Evolutionary conservation across 176 grass and related monocot genomes (phyloP).

Genomic region (Leersia perrieri): DNA sequence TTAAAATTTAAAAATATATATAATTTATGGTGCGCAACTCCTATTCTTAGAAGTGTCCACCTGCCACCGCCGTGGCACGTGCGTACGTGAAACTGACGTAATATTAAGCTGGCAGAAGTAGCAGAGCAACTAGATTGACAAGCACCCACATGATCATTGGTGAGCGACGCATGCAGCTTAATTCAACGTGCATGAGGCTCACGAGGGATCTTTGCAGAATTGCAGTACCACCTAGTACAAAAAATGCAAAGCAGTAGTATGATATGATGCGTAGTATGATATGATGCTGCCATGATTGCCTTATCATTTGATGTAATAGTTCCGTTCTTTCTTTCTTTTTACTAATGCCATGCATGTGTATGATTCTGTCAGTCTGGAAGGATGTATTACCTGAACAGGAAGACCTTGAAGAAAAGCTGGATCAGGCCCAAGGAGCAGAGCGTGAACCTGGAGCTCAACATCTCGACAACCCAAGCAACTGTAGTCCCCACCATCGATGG

Average conservation of each 20-base stretch:
- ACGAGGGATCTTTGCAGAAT: not conserved
- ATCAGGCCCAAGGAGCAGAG: slow-evolving; percentile 65
- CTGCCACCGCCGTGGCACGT: slow-evolving; percentile 18
- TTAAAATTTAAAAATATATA: not conserved
- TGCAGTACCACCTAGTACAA: slow-evolving; percentile 7
- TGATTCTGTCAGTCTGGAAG: slow-evolving; percentile 67
- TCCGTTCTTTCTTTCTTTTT: not conserved
- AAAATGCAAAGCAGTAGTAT: not conserved
- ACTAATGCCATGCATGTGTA: slow-evolving; percentile 14
- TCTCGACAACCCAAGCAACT: slow-evolving; percentile 26
- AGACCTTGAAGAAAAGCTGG: slow-evolving; percentile 84
- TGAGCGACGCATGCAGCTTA: slow-evolving; percentile 30
- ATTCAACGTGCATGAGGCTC: slow-evolving; percentile 16
- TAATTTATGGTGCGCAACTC: not conserved
- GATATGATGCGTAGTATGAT: not conserved
- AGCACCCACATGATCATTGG: slow-evolving; percentile 18
- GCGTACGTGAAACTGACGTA: not conserved
- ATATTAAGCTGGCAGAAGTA: slow-evolving; percentile 13
- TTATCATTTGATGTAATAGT: slow-evolving; percentile 1
- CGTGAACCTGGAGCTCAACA: slow-evolving; percentile 84
- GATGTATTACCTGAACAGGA: slow-evolving; percentile 99
- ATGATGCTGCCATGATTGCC: slow-evolving; percentile 18
- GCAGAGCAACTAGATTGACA: not conserved
- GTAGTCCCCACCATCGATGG: not conserved
- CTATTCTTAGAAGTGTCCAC: slow-evolving; percentile 21